Percentiles rank a stretch among this genome's conserved stretches.
Conservation (phyloP, 202 grass and related monocot species). For the Cymbopogon flexuosus region DNA sequence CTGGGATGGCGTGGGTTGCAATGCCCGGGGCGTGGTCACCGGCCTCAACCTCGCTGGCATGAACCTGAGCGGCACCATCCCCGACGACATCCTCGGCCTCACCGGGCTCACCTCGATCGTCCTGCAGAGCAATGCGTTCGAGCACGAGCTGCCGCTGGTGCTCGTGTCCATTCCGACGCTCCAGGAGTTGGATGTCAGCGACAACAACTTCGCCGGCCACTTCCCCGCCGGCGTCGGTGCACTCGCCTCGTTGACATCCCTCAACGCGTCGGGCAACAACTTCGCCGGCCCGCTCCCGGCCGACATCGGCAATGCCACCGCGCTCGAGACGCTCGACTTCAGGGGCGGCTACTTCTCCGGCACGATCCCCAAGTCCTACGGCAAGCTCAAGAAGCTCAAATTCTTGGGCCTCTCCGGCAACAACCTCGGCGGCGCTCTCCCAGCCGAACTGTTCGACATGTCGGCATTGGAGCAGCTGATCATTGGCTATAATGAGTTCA, state of each 20-base stretch:
- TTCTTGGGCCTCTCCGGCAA: constrained; percentile 93
- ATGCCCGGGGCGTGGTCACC: constrained; percentile 52
- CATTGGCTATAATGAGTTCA: constrained; percentile 88
- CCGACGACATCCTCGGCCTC: constrained; percentile 55
- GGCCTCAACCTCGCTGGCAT: constrained; percentile 64
- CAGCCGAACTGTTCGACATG: constrained; percentile 60
- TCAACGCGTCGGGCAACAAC: constrained; percentile 93
- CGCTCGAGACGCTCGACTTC: constrained; percentile 67
- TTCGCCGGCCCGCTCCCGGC: constrained; percentile 70
- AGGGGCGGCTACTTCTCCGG: constrained; percentile 83
- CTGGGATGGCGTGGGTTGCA: constrained; percentile 69
- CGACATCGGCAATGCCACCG: constrained; percentile 54
- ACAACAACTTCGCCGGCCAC: constrained; percentile 78
- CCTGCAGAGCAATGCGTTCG: constrained; percentile 71
- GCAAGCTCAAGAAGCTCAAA: constrained; percentile 65
- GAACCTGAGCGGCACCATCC: constrained; percentile 68
- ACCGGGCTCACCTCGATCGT: constrained; percentile 57
- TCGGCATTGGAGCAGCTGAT: constrained; percentile 77
- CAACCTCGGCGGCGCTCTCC: constrained; percentile 78
- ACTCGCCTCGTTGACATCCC: constrained; percentile 34
- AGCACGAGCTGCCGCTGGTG: constrained; percentile 34
- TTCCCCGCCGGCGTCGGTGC: constrained; percentile 66
- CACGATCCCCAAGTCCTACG: constrained; percentile 57
- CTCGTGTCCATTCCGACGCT: constrained; percentile 53
- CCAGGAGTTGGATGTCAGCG: constrained; percentile 64